phyloP scores from a whole-genome alignment of 306 rosid species.

The Rosa multiflora region DNA sequence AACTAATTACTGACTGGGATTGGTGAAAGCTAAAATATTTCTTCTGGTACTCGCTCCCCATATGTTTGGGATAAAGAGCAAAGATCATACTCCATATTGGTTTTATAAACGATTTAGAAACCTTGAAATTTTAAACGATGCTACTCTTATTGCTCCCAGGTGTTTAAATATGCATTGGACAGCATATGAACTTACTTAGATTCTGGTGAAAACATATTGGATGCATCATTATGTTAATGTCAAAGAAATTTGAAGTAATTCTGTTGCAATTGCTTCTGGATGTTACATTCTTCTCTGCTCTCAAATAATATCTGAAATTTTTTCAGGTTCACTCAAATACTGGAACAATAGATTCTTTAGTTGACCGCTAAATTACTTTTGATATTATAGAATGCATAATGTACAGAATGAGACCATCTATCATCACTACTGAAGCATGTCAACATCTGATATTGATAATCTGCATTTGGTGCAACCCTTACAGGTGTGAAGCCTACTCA shows the following conservation, averaged over 20 bases:
- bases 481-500: conserved; percentile 96
- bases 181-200: neutral
- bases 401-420: neutral
- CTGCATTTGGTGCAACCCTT: conserved; percentile 4
- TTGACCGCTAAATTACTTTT: neutral
- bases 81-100: neutral
- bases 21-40: neutral
- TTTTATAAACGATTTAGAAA: neutral
- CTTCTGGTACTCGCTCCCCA: neutral
- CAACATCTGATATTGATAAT: neutral
- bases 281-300: neutral
- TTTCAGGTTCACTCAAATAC: neutral
- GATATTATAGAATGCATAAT: neutral
- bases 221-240: neutral
- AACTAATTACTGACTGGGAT: neutral
- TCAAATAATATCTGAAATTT: neutral
- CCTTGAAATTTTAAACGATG: neutral
- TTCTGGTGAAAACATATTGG: neutral
- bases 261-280: neutral
- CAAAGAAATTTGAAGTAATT: neutral
- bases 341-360: neutral
- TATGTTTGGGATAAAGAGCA: neutral
- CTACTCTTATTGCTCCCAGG: neutral
- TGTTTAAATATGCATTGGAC: neutral
- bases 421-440: neutral